Percentiles rank a stretch among this genome's conserved stretches.
Evolutionary conservation across 2,329 filamentous ascomycete genomes (phyloP).

Genomic region (Harringtonia lauricola): DNA sequence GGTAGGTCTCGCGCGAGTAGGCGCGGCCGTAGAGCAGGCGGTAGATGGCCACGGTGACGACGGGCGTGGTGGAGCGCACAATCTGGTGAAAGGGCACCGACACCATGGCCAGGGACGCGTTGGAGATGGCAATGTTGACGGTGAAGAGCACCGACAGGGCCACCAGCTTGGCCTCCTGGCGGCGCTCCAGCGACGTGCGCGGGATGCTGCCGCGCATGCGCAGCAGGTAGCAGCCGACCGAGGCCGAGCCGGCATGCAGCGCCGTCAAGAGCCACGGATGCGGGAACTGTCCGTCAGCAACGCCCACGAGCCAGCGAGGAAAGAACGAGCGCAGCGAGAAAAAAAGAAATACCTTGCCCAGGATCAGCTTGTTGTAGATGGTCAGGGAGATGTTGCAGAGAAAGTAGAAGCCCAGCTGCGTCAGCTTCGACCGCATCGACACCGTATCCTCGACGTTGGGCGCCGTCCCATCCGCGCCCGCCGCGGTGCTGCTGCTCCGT

Average conservation of each 20-base stretch:
- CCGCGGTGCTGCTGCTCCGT: no score
- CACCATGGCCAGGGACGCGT: slow-evolving; percentile 14
- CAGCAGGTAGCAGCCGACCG: slow-evolving; percentile 12
- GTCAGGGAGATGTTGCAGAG: slow-evolving; percentile 13
- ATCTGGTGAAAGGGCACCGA: slow-evolving; percentile 57
- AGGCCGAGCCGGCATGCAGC: slow-evolving; percentile 13
- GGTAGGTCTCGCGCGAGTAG: slow-evolving; percentile 44
- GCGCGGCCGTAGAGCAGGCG: slow-evolving; percentile 41
- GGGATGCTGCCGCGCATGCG: slow-evolving; percentile 9
- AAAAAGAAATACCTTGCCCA: no score
- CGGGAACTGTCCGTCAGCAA: no score
- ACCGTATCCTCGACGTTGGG: slow-evolving; percentile 19
- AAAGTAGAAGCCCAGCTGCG: slow-evolving; percentile 16
- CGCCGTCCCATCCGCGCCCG: neutral
- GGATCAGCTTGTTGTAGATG: slow-evolving; percentile 14
- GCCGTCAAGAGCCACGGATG: slow-evolving; percentile 15
- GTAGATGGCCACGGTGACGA: slow-evolving; percentile 52
- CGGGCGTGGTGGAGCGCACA: slow-evolving; percentile 48
- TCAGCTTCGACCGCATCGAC: slow-evolving; percentile 14
- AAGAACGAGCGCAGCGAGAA: no score
- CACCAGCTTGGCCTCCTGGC: slow-evolving; percentile 10
- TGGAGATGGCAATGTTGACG: slow-evolving; percentile 14
- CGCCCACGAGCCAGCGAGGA: no score
- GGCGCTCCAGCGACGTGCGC: slow-evolving; percentile 5
- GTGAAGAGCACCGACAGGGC: slow-evolving; percentile 13